Evolutionary conservation across 2,329 filamentous ascomycete genomes (phyloP).

Genomic region (Pseudogymnoascus sp.): DNA sequence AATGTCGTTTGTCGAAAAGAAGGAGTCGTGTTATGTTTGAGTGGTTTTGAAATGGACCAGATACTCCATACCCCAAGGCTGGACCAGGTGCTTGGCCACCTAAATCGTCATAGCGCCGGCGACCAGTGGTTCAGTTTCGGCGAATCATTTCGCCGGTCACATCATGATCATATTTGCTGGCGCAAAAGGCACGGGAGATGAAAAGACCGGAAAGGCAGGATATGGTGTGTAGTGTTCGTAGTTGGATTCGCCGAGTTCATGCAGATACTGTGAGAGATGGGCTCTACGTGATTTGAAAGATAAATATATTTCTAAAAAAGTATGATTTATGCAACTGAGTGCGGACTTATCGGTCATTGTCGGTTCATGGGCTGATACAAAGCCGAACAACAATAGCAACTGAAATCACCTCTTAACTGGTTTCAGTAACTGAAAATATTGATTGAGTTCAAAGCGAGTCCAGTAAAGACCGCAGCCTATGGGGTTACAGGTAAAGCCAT

Average conservation of each 20-base stretch:
- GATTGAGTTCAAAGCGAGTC: slow-evolving; percentile 6
- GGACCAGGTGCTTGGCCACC: neutral
- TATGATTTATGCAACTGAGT: neutral
- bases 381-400: neutral
- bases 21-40: slow-evolving; percentile 1
- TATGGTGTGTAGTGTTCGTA: neutral
- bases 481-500: slow-evolving; percentile 6
- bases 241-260: neutral
- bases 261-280: neutral
- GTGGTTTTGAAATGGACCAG: neutral
- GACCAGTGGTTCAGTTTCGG: neutral
- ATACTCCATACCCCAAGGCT: neutral
- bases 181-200: neutral
- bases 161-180: neutral
- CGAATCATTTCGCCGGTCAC: neutral
- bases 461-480: slow-evolving; percentile 7
- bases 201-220: neutral
- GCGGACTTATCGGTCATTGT: neutral
- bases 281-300: neutral
- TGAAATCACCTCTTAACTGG: neutral
- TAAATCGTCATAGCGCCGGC: neutral
- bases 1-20: neutral
- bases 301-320: neutral
- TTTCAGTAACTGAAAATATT: neutral
- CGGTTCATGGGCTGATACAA: neutral